These are phyloP conservation scores for Metschnikowia santaceciliae DNA, from an alignment of 805 yeast species.

Conservation along the genomic window DNA sequence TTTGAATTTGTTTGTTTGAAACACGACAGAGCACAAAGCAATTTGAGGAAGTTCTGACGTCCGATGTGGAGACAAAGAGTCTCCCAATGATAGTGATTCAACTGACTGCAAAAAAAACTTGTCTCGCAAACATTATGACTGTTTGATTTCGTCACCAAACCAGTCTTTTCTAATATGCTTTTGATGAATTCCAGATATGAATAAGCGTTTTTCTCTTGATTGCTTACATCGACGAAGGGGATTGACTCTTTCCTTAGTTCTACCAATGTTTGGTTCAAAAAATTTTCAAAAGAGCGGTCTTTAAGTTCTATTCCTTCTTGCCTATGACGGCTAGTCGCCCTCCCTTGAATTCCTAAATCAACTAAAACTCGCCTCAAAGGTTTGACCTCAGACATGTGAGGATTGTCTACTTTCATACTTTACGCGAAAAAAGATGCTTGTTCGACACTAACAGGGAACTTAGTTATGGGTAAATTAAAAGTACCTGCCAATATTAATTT, in stretches of 20 bases:
- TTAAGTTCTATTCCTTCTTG: not conserved
- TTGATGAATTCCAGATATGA: constrained; percentile 6
- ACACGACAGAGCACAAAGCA: constrained; percentile 22
- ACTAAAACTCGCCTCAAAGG: not conserved
- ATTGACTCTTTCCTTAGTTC: not conserved
- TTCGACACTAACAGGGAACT: not conserved
- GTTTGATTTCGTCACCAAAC: not conserved
- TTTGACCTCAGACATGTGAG: not conserved
- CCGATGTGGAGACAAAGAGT: constrained; percentile 40
- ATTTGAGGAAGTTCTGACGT: constrained; percentile 30
- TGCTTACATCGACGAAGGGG: not conserved
- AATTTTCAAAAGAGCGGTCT: not conserved
- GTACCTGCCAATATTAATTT: constrained; percentile 37
- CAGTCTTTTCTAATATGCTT: not conserved
- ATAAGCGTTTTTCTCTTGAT: not conserved
- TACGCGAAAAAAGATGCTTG: not conserved
- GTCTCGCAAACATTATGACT: not conserved
- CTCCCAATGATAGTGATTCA: constrained; percentile 47
- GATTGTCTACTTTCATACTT: not conserved
- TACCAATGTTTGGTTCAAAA: not conserved
- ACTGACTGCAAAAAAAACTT: constrained; percentile 27
- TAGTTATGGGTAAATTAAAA: constrained; percentile 14
- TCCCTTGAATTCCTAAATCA: not conserved
- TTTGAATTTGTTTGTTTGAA: not conserved
- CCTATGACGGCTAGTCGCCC: not conserved